A percentile compares a stretch with the other conserved stretches of the same genome.
Conservation (phyloP, 1,139 yeast genomes). For the Protomyces pachydermus region DNA sequence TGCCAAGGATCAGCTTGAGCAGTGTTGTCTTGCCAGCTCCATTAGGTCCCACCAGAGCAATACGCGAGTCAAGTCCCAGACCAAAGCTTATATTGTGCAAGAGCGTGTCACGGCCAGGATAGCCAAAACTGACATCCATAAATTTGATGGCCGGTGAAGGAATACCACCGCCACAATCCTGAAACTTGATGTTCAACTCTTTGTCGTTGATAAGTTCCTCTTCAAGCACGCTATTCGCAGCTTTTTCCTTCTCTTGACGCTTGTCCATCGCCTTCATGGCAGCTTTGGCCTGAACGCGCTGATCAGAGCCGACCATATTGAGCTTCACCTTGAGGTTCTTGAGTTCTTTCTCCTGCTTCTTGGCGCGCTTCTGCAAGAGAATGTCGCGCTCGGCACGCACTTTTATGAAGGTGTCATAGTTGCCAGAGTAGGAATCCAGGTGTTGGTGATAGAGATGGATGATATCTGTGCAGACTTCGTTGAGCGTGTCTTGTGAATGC, state of each 20-base stretch:
- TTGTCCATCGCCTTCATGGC: constrained; percentile 98
- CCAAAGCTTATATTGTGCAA: constrained; percentile 91
- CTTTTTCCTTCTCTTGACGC: constrained; percentile 95
- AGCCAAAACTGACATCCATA: constrained; percentile 78
- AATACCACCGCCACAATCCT: constrained; percentile 81
- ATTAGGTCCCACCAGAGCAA: constrained; percentile 96
- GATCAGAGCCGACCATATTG: constrained; percentile 99
- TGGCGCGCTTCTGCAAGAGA: constrained; percentile 95
- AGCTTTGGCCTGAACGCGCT: constrained; percentile 97
- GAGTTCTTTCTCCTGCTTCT: constrained; percentile 97
- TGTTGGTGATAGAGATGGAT: constrained; percentile 82
- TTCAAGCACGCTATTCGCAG: constrained; percentile 47
- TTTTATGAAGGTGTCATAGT: constrained; percentile 93
- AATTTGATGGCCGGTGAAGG: constrained; percentile 98
- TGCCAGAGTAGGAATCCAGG: constrained; percentile 85
- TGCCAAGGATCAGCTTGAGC: constrained; percentile 94
- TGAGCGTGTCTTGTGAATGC: constrained; percentile 98
- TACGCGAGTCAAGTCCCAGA: constrained; percentile 98
- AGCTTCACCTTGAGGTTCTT: constrained; percentile 96
- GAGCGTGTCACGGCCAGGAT: constrained; percentile 62
- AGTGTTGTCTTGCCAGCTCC: constrained; percentile 98
- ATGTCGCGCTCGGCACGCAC: constrained; percentile 91
- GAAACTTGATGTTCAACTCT: constrained; percentile 89
- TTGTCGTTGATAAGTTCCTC: constrained; percentile 89
- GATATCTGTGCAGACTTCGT: constrained; percentile 98